Conservation (phyloP, 306 rosid species). For the Prunus armeniaca region DNA sequence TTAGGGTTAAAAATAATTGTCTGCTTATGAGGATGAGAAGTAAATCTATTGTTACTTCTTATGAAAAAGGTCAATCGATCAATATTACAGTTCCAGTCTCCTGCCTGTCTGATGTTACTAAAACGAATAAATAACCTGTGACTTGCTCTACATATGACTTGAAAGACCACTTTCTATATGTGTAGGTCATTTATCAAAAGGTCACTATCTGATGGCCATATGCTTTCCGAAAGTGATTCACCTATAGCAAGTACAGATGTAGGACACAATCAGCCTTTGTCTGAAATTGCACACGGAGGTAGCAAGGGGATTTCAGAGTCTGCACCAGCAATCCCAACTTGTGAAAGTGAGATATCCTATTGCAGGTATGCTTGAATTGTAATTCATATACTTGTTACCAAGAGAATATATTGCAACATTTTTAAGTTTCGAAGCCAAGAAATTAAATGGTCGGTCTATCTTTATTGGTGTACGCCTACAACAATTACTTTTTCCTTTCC, state of each 20-base stretch:
- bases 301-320: conserved; percentile 45
- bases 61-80: neutral
- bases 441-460: neutral
- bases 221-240: conserved; percentile 49
- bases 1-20: neutral
- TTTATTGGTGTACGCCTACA: neutral
- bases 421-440: neutral
- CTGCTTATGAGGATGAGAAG: neutral
- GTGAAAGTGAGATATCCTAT: conserved; percentile 51
- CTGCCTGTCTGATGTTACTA: neutral
- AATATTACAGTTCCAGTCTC: neutral
- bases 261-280: conserved; percentile 34
- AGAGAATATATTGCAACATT: neutral
- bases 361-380: conserved; percentile 56
- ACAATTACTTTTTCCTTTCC: neutral
- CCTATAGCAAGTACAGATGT: conserved; percentile 33
- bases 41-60: neutral
- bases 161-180: conserved; percentile 21
- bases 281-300: conserved; percentile 35
- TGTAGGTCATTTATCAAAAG: conserved; percentile 68
- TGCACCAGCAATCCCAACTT: conserved; percentile 43
- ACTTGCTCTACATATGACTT: neutral
- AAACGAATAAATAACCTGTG: neutral
- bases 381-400: conserved; percentile 16
- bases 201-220: conserved; percentile 87